Conservation (phyloP, 192 early-diverging fungal genomes). For the Umbelopsis ramanniana region DNA sequence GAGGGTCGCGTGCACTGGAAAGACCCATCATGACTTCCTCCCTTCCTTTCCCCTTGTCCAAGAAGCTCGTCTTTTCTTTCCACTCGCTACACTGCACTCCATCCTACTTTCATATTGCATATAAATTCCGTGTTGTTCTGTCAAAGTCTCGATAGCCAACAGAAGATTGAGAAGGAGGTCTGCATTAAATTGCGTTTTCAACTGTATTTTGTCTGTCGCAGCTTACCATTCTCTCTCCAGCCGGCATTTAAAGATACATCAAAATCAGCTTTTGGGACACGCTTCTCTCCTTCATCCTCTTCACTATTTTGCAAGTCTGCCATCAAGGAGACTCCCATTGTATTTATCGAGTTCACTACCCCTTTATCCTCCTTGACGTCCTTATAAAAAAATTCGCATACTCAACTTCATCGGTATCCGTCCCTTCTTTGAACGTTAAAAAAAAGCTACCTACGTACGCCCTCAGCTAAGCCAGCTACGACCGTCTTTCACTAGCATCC, state of each 20-base stretch:
- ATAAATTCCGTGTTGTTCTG: too few relatives aligned
- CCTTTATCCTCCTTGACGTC: conserved; percentile 19
- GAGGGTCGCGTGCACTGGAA: conserved; percentile 7
- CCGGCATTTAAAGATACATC: conserved; percentile 17
- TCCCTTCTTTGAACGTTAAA: neutral
- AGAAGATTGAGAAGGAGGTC: neutral
- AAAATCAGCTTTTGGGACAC: neutral
- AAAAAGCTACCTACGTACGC: neutral
- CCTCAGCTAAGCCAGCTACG: neutral
- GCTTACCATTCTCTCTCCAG: conserved; percentile 15
- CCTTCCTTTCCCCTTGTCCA: neutral
- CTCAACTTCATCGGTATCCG: neutral
- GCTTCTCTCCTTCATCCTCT: neutral
- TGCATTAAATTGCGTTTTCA: conserved; percentile 3
- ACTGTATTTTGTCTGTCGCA: neutral
- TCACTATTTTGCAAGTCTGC: neutral
- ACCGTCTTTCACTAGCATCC: too few relatives aligned
- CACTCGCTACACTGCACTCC: too few relatives aligned
- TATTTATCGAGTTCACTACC: conserved; percentile 1
- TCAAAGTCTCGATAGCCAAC: too few relatives aligned
- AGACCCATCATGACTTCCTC: neutral
- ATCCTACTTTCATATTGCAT: too few relatives aligned
- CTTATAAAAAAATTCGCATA: neutral
- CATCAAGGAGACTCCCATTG: conserved; percentile 15
- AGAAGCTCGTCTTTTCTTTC: too few relatives aligned